Evolutionary conservation across 805 yeast genomes (phyloP).

Genomic region (Hanseniaspora guilliermondii): DNA sequence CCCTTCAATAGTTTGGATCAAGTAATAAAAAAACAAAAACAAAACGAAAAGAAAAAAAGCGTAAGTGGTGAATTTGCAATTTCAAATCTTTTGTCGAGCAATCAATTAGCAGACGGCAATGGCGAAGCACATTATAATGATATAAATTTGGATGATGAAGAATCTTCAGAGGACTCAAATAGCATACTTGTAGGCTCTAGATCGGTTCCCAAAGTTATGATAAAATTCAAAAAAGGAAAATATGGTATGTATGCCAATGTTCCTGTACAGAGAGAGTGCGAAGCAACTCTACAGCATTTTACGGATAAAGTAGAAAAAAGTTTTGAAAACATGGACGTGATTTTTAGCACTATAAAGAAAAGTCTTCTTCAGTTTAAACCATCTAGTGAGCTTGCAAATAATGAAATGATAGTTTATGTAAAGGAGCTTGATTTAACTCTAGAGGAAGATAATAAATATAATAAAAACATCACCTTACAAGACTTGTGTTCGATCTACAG

Average conservation of each 20-base stretch:
- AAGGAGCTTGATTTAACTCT: slow-evolving; percentile 24
- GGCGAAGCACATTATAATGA: background rate
- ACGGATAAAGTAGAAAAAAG: slow-evolving; percentile 7
- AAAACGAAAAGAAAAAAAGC: background rate
- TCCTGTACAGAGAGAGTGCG: background rate
- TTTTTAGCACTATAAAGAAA: slow-evolving; percentile 17
- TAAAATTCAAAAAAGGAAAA: background rate
- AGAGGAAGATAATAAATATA: slow-evolving; percentile 27
- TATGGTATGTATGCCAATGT: slow-evolving; percentile 11
- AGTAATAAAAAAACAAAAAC: background rate
- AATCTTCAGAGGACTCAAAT: background rate
- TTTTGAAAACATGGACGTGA: slow-evolving; percentile 13
- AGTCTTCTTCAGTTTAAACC: slow-evolving; percentile 1
- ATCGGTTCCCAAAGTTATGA: background rate
- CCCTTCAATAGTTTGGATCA: background rate
- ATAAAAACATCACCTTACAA: slow-evolving; percentile 23
- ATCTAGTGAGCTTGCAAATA: slow-evolving; percentile 10
- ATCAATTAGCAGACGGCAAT: background rate
- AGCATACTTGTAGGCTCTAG: slow-evolving; percentile 7
- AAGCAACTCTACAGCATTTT: slow-evolving; percentile 2
- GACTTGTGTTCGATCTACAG: slow-evolving; percentile 25
- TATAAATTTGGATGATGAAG: background rate
- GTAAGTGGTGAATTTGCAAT: background rate
- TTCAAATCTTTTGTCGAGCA: background rate
- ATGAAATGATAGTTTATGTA: slow-evolving; percentile 22